Base-by-base conservation (phyloP, 2,329 filamentous ascomycete genomes). In the Lasiodiplodia hormozganensis region DNA sequence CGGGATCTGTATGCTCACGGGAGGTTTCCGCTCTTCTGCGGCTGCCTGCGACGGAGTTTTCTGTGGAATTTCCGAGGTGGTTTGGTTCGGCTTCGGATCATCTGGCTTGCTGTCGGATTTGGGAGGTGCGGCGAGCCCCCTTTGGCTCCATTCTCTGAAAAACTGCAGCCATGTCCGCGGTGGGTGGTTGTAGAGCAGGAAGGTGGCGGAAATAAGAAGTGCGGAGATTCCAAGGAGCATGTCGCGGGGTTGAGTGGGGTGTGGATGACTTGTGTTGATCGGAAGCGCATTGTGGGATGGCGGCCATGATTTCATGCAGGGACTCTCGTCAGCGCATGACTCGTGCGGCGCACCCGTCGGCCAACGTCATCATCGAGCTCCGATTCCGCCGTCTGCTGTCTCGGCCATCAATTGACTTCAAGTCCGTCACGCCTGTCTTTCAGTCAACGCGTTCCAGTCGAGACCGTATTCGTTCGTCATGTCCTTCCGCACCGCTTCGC, bases 161-260 rank as follows among this genome's bases (percentile, higher is more conserved):
- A 53, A 52, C 51, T 65, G 74, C 68, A 38, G 69, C 78, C 78
- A 80, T 78, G 76, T 74, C 28, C 76, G 76, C 2, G 77, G 66
- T n/a, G 77, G 77, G 64, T 76, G 75, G 60, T 74, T 74, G 71
- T 79, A 80, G 18, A 79, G 67, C 23, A 80, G 72, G 21, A 79
- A 71, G 4, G 77, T 77, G 53, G 79, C 74, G 69, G 78, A 80
- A 58, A 79, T 74, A 43, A 76, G 75, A 40, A 80, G 71, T 14
- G 79, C 69, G n/a, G 78, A 77, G 62, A 79, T 74, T 58, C 76
- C 78, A 65, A 80, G 72, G 65, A 80, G 74, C 78, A 80, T 80
- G 62, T 36, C 57, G 67, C 16, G 65, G 43, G 47, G 25, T 18
- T 49, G 54, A 34, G 65, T 49, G 16, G 40, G 21, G 23, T 8